Percentiles rank a stretch among this genome's conserved stretches.
Evolutionary conservation across 2,329 filamentous ascomycete species (phyloP).

Genomic region (Cordyceps cateniannulata): DNA sequence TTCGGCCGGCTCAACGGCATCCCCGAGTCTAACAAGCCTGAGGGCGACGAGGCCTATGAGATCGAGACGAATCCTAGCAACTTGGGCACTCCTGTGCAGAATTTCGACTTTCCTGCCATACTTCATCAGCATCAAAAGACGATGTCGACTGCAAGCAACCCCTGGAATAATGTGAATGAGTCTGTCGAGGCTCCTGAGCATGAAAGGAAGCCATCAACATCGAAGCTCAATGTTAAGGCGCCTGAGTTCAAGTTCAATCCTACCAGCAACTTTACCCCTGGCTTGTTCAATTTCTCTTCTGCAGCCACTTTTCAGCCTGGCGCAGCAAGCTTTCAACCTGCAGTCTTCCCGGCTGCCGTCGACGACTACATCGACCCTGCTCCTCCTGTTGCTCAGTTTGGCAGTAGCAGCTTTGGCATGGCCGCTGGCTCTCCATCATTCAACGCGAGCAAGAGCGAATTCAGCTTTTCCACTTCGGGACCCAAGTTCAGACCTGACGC

Average conservation of each 20-base stretch:
- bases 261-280: conserved; percentile 42
- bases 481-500: conserved; percentile 71
- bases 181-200: conserved; percentile 33
- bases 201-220: conserved; percentile 54
- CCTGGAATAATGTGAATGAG: conserved; percentile 46
- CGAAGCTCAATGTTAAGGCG: conserved; percentile 81
- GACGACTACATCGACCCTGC: conserved; percentile 16
- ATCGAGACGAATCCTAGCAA: conserved; percentile 71
- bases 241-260: conserved; percentile 80
- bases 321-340: conserved; percentile 27
- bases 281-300: conserved; percentile 43
- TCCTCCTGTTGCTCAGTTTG: conserved; percentile 26
- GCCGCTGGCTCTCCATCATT: conserved; percentile 67
- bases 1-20: conserved; percentile 35
- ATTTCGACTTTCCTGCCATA: conserved; percentile 38
- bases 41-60: conserved; percentile 52
- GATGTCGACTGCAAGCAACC: conserved; percentile 54
- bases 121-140: conserved; percentile 46
- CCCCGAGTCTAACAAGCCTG: conserved; percentile 31
- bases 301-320: conserved; percentile 6
- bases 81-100: conserved; percentile 55
- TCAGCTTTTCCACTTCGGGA: conserved; percentile 61
- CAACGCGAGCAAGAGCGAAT: conserved; percentile 57
- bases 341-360: conserved; percentile 33
- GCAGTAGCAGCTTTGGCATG: conserved; percentile 44